Evolutionary conservation across 768 basidiomycete genomes (phyloP), one percentile per base, ranked within the genome.

Genomic region (Hygrophorus russula): DNA sequence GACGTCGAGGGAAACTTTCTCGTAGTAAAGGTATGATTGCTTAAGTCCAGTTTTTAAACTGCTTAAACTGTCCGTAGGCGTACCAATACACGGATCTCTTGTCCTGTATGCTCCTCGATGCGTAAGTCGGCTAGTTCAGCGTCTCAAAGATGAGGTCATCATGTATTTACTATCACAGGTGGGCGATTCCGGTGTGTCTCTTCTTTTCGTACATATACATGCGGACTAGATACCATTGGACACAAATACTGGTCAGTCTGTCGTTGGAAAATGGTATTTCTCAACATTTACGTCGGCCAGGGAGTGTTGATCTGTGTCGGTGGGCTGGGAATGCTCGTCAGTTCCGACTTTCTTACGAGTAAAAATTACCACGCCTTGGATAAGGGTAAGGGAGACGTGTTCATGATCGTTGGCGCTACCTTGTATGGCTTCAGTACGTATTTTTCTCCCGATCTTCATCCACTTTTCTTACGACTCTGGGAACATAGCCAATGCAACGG

Each of bases 41-140:
- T 36, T 14, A n/a, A 17, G 28, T 19, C 38, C 38, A 27, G 24
- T 32, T 38, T 27, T 24, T 14, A 41, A 10, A 50, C 14, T 44
- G 17, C 19, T 35, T 19, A 29, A 13, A 46, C 4, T 29, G 27
- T 13, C 40, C 30, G 15, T 43, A 82, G 76, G 85, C 88, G 13
- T 90, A 83, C 56, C 72, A 87, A 64, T 90, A 84, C 65, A 91
- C 89, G 28, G 86, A 85, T 51, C 64, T 92, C 2, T 65, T 92
- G 36, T 91, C 89, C 1, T 88, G 85, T 60, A 90, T 90, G 85
- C 73, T 92, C n/a, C 78, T 92, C 37, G 87, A 91, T 54, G 86
- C 88, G 76, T 86, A 57, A 48, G 78, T 63, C 24, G 24, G 54
- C 17, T 28, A 19, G 36, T 14, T 14, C 19, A 29, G 10, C 13